phyloP scores from a whole-genome alignment of 2,329 filamentous ascomycete species.

The Nemania serpens region DNA sequence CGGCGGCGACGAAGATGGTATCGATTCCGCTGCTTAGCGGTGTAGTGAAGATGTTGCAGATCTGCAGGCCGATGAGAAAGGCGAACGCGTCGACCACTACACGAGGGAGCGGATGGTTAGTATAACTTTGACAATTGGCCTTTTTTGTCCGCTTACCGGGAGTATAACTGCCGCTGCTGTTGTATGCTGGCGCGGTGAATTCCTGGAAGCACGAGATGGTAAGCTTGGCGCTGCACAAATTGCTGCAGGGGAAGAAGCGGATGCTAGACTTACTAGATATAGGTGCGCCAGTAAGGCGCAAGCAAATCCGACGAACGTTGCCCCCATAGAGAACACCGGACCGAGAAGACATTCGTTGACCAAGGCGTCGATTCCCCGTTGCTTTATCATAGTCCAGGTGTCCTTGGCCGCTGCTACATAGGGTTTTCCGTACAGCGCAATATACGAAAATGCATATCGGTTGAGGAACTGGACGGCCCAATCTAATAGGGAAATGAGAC shows the following conservation, averaged over 20 bases:
- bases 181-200: constrained; percentile 37
- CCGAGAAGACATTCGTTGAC: constrained; percentile 86
- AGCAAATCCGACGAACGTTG: constrained; percentile 81
- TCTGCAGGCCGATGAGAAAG: constrained; percentile 88
- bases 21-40: constrained; percentile 88
- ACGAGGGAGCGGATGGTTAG: neutral
- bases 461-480: constrained; percentile 92
- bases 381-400: constrained; percentile 86
- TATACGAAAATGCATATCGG: constrained; percentile 89
- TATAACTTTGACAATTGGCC: neutral
- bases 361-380: constrained; percentile 87
- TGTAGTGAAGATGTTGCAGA: constrained; percentile 87
- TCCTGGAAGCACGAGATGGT: constrained; percentile 24
- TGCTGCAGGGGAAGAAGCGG: constrained; percentile 51
- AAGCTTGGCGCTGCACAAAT: neutral
- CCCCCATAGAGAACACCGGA: constrained; percentile 59
- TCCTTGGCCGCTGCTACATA: constrained; percentile 88
- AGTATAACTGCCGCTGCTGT: constrained; percentile 35
- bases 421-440: constrained; percentile 87
- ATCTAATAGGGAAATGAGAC: constrained; percentile 75
- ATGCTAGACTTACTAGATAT: constrained; percentile 79
- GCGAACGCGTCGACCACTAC: constrained; percentile 48
- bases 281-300: constrained; percentile 83
- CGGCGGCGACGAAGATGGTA: constrained; percentile 83
- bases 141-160: constrained; percentile 31